phyloP scores from a whole-genome alignment of 805 yeast genomes.

The Yarrowia sp. region DNA sequence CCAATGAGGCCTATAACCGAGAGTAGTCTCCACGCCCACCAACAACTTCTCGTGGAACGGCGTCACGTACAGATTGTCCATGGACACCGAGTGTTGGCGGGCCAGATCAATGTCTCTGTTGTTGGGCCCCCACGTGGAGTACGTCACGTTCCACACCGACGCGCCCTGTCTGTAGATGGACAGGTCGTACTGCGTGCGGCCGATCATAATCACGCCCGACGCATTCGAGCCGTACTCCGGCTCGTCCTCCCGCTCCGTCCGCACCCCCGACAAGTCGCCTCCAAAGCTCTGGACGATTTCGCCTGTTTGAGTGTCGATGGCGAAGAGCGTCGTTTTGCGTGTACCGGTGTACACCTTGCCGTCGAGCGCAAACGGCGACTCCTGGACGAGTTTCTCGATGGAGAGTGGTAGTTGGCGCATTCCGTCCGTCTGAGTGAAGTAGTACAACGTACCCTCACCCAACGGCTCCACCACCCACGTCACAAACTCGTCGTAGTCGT shows the following conservation, averaged over 20 bases:
- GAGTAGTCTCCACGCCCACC: slow-evolving; percentile 57
- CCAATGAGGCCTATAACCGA: slow-evolving; percentile 73
- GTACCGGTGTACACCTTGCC: slow-evolving; percentile 88
- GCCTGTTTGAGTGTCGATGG: slow-evolving; percentile 73
- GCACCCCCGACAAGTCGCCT: slow-evolving; percentile 38
- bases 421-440: slow-evolving; percentile 72
- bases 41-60: slow-evolving; percentile 81
- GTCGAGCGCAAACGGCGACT: slow-evolving; percentile 81
- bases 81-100: slow-evolving; percentile 46
- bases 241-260: slow-evolving; percentile 28
- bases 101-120: slow-evolving; percentile 62
- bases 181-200: slow-evolving; percentile 42
- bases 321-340: slow-evolving; percentile 69
- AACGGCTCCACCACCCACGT: slow-evolving; percentile 91
- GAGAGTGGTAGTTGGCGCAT: slow-evolving; percentile 78
- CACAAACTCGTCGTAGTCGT: slow-evolving; percentile 39
- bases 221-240: slow-evolving; percentile 27
- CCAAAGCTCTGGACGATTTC: slow-evolving; percentile 70
- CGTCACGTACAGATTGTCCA: slow-evolving; percentile 74
- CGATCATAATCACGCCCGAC: slow-evolving; percentile 36
- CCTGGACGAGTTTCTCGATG: slow-evolving; percentile 69
- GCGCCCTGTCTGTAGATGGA: slow-evolving; percentile 70
- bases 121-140: slow-evolving; percentile 90
- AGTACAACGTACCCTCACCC: slow-evolving; percentile 79
- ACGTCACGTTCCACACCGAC: slow-evolving; percentile 80